Evolutionary conservation across 306 rosid genomes (phyloP).

Genomic region (Cucurbita maxima): DNA sequence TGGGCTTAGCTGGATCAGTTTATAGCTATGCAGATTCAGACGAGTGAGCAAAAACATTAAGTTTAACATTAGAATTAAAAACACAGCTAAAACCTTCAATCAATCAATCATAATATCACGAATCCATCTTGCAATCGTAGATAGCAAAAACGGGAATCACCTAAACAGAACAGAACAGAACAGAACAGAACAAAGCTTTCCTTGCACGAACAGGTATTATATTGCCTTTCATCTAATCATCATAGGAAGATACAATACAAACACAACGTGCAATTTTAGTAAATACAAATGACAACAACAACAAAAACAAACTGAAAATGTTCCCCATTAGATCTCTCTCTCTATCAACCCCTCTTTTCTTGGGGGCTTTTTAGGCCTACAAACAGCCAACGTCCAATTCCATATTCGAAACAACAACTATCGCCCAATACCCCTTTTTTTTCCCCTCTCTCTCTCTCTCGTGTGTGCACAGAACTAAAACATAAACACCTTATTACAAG

Average conservation of each 20-base stretch:
- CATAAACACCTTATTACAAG: conserved; percentile 4
- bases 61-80: no score
- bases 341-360: background rate
- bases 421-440: background rate
- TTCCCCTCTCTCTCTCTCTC: no score
- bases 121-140: no score
- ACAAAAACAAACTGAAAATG: background rate
- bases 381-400: background rate
- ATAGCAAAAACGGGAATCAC: background rate
- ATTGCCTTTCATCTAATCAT: background rate
- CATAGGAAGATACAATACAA: background rate
- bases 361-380: background rate
- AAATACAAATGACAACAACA: background rate
- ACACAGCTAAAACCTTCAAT: no score
- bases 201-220: background rate
- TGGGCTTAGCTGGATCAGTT: no score
- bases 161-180: background rate
- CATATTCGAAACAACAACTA: background rate
- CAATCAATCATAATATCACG: no score
- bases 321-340: background rate
- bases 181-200: background rate
- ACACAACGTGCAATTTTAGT: background rate
- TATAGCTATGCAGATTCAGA: no score
- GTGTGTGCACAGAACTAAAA: background rate
- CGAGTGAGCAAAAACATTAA: no score